These are phyloP conservation scores for Phytophthora palmivora DNA, from an alignment of 352 stramenopile genomes.

Conservation along the genomic window DNA sequence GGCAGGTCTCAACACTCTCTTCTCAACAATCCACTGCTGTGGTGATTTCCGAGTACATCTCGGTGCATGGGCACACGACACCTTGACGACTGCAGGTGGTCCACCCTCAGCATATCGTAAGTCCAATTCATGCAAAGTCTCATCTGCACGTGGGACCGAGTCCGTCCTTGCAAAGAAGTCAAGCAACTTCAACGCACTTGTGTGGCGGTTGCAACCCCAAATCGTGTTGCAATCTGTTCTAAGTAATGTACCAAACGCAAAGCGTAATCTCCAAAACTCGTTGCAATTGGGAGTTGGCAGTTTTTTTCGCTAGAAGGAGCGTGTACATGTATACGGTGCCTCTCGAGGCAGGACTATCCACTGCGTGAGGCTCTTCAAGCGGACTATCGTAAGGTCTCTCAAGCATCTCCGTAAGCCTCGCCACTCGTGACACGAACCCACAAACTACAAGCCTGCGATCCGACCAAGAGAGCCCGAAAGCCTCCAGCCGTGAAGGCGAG, in stretches of 20 bases:
- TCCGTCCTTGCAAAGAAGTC: not conserved
- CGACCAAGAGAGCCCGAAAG: conserved; percentile 23
- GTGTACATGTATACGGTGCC: conserved; percentile 13
- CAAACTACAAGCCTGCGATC: conserved; percentile 9
- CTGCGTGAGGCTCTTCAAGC: conserved; percentile 12
- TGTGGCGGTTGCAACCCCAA: not conserved
- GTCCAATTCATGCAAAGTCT: conserved; percentile 20
- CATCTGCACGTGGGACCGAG: conserved; percentile 36
- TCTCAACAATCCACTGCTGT: not conserved
- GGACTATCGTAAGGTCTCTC: conserved; percentile 14
- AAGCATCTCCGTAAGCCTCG: conserved; percentile 19
- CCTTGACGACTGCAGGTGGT: conserved; percentile 18
- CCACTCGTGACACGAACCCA: conserved; percentile 1
- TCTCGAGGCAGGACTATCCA: conserved; percentile 29
- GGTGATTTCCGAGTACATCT: not conserved
- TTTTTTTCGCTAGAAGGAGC: conserved; percentile 17
- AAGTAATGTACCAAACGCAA: too few relatives aligned
- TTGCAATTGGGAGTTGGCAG: conserved; percentile 1
- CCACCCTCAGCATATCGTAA: conserved; percentile 23
- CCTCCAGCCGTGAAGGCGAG: not conserved
- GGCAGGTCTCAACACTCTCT: not conserved
- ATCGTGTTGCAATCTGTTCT: not conserved
- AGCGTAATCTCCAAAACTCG: not conserved
- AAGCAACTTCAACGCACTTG: conserved; percentile 12
- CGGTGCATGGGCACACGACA: not conserved